Conservation (phyloP, 306 rosid species). For the Quercus agrifolia region DNA sequence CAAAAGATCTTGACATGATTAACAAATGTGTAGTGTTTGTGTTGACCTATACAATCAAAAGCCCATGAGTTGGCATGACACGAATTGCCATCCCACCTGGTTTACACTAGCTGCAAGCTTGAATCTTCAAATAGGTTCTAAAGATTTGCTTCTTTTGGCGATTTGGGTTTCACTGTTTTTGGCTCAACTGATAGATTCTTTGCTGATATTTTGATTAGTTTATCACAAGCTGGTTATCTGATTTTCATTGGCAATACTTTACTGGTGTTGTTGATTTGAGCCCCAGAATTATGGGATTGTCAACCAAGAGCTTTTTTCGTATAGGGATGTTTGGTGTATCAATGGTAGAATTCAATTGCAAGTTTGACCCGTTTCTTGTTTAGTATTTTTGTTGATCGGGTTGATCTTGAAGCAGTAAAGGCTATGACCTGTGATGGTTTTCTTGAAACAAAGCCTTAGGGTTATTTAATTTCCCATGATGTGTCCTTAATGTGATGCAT, state of each 20-base stretch:
- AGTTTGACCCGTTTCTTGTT: constrained; percentile 41
- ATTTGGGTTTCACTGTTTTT: constrained; percentile 44
- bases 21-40: too few species aligned
- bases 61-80: too few species aligned
- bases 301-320: constrained; percentile 39
- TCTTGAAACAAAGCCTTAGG: neutral
- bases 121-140: constrained; percentile 25
- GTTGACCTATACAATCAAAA: too few species aligned
- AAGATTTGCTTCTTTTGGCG: constrained; percentile 48
- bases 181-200: constrained; percentile 34
- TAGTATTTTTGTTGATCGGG: constrained; percentile 47
- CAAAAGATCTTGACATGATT: neutral
- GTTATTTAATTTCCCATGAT: fast-evolving
- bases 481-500: too few species aligned
- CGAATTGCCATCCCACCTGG: neutral
- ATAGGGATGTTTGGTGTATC: constrained; percentile 45
- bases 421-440: constrained; percentile 26
- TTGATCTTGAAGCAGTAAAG: constrained; percentile 46
- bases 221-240: constrained; percentile 44
- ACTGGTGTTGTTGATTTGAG: constrained; percentile 23
- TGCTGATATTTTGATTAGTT: constrained; percentile 24
- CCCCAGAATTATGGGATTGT: constrained; percentile 24
- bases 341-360: constrained; percentile 37
- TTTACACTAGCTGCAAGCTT: constrained; percentile 46
- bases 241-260: constrained; percentile 48